phyloP scores from a whole-genome alignment of 2,329 filamentous ascomycete species.

The Tolypocladium guangdongense region DNA sequence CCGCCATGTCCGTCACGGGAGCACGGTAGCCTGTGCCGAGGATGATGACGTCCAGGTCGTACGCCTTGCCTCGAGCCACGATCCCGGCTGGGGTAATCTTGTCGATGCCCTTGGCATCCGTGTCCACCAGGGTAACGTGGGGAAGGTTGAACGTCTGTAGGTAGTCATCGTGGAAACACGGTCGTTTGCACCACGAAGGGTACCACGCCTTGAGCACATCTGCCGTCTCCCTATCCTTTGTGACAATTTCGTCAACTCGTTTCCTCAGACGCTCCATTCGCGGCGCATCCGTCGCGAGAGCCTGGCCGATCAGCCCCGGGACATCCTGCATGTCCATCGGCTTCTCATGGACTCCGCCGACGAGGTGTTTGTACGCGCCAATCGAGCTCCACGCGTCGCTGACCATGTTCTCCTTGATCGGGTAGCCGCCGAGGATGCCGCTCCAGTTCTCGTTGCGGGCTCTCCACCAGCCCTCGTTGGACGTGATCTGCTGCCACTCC shows the following conservation, averaged over 20 bases:
- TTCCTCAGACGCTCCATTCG: constrained; percentile 32
- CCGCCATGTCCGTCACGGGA: constrained; percentile 18
- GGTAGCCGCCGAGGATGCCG: constrained; percentile 27
- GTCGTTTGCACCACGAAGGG: constrained; percentile 51
- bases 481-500: constrained; percentile 24
- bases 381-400: constrained; percentile 32
- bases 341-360: constrained; percentile 14
- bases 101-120: constrained; percentile 39
- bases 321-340: constrained; percentile 9
- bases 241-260: constrained; percentile 38
- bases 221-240: constrained; percentile 36
- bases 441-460: constrained; percentile 18
- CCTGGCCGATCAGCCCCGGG: constrained; percentile 17
- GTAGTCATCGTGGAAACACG: constrained; percentile 50
- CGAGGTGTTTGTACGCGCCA: constrained; percentile 25
- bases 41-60: constrained; percentile 27
- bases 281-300: constrained; percentile 30
- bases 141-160: constrained; percentile 45
- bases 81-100: constrained; percentile 34
- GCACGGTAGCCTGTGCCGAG: constrained; percentile 26
- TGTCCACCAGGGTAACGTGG: constrained; percentile 51
- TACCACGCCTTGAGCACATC: constrained; percentile 48
- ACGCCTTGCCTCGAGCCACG: constrained; percentile 33
- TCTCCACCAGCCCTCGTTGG: constrained; percentile 36
- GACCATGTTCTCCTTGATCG: constrained; percentile 30